Base-by-base conservation (phyloP, 2,329 filamentous ascomycete genomes). In the Chrysoporthe austroafricana region DNA sequence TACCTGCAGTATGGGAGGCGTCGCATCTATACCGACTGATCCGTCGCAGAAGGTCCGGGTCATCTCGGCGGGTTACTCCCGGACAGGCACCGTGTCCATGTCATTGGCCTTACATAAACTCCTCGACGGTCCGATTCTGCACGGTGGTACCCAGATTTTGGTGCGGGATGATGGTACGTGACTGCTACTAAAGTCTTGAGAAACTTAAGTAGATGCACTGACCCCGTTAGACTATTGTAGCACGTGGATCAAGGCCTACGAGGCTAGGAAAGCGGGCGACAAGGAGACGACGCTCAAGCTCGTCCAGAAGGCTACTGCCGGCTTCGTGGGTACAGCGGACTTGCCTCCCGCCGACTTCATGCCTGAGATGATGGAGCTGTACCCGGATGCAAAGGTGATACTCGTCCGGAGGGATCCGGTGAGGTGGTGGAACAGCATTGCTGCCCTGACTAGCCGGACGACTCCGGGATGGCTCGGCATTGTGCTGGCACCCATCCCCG, bases 321-420 rank as follows among this genome's bases (percentile, higher is more conserved):
- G 81, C 13, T 83, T 79, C 70, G 79, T 77, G 2, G 80, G 78
- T 13, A 76, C 77, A 21, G 79, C 79, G 21, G 82, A 84, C 70
- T 68, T 76, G 9, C 81, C 81, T 1, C 74, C 74, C 3, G 73
- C 73, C 36, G 74, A 78, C 62, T 75, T 82, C 21, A 74, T 81
- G n/a, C 74, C 76, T 32, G 80, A 83, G 65, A 71, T 83, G 43
- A 68, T 82, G 66, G 75, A 79, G 46, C 67, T 82, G 36, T 83
- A 82, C 66, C 82, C 82, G 0, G 76, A 82, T 46, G 81, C 81
- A 13, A 78, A 77, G 62, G 80, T 83, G 32, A 77, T 83, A 26
- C 76, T 76, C 70, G 77, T 77, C 1, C 72, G 71, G 1, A 73
- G 77, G 34, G 73, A 77, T 67, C 73, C 73, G 8, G 71, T 72